Percentiles rank a stretch among this genome's conserved stretches.
These are phyloP conservation scores for Cytospora piceicola DNA, from an alignment of 2,329 filamentous ascomycete genomes.

Conservation along the genomic window DNA sequence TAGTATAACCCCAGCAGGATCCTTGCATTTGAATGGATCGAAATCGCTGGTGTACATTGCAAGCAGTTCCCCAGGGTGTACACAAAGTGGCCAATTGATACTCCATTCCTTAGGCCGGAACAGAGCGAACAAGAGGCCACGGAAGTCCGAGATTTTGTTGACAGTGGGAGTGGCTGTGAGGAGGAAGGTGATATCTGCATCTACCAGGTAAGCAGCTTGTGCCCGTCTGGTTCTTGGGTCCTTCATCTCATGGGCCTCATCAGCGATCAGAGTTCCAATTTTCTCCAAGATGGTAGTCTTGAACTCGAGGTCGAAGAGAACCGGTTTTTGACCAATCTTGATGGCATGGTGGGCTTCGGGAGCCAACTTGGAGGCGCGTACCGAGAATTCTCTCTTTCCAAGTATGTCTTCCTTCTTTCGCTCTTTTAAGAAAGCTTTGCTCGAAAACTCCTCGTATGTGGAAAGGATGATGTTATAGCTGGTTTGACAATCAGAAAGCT, in stretches of 20 bases:
- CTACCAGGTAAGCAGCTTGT: conserved; percentile 11
- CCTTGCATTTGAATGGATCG: not conserved
- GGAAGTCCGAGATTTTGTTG: conserved; percentile 18
- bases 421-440: not conserved
- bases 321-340: not conserved
- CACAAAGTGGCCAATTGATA: not conserved
- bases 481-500: not conserved
- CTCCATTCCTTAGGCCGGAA: not conserved
- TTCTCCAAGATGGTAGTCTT: not conserved
- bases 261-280: conserved; percentile 15
- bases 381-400: conserved; percentile 5
- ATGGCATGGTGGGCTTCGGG: conserved; percentile 10
- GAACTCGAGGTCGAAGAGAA: conserved; percentile 9
- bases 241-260: conserved; percentile 21
- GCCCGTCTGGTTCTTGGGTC: conserved; percentile 4
- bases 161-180: conserved; percentile 14
- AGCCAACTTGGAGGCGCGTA: not conserved
- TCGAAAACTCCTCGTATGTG: conserved; percentile 1
- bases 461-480: conserved; percentile 1
- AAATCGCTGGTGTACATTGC: not conserved
- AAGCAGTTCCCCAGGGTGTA: not conserved
- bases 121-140: conserved; percentile 18
- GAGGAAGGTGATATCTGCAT: conserved; percentile 12
- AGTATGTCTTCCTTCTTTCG: not conserved
- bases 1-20: not conserved